Evolutionary conservation across 2,329 filamentous ascomycete species (phyloP).

Genomic region (Furcasterigmium furcatum): DNA sequence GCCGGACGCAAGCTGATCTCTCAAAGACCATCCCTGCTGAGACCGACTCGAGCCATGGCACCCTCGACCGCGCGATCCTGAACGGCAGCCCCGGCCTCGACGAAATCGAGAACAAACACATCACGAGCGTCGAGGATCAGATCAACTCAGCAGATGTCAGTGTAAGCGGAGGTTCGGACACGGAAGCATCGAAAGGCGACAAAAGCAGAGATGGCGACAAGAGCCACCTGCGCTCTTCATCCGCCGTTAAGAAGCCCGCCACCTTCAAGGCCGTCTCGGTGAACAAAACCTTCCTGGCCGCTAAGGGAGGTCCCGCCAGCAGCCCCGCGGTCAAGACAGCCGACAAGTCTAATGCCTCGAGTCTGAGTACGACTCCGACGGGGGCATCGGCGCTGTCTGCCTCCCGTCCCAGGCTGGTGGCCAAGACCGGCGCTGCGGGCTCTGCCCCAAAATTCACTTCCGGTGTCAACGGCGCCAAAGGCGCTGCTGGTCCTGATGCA

Average conservation of each 20-base stretch:
- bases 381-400: constrained; percentile 43
- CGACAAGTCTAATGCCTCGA: constrained; percentile 46
- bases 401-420: constrained; percentile 69
- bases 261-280: constrained; percentile 85
- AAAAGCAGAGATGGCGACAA: constrained; percentile 53
- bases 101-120: constrained; percentile 55
- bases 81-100: constrained; percentile 47
- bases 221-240: constrained; percentile 54
- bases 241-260: constrained; percentile 68
- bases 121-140: constrained; percentile 55
- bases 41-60: constrained; percentile 45
- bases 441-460: constrained; percentile 39
- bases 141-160: constrained; percentile 64
- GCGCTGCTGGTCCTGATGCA: constrained; percentile 62
- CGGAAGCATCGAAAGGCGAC: constrained; percentile 61
- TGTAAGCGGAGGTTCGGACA: constrained; percentile 73
- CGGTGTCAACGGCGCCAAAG: constrained; percentile 53
- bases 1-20: too few relatives aligned
- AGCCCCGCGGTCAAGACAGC: constrained; percentile 43
- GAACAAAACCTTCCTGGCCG: constrained; percentile 78
- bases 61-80: constrained; percentile 36
- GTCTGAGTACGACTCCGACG: constrained; percentile 38
- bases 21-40: constrained; percentile 27
- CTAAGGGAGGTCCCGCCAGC: constrained; percentile 52
- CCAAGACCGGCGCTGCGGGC: constrained; percentile 65